Evolutionary conservation across 2,329 filamentous ascomycete species (phyloP).

Genomic region (Colletotrichum eleusines): DNA sequence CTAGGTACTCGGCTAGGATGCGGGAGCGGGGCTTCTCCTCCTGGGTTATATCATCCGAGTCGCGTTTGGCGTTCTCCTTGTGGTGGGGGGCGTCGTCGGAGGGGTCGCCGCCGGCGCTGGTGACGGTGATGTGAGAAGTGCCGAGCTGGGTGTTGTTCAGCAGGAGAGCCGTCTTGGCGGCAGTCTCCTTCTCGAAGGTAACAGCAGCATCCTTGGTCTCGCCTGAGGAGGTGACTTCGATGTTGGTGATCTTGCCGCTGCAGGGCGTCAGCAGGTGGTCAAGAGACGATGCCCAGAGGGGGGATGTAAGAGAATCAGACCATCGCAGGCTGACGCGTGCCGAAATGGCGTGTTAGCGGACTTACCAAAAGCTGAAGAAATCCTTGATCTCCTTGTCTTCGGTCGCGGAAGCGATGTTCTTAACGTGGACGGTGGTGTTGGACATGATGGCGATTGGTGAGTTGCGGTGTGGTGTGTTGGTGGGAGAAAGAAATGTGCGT

Average conservation of each 20-base stretch:
- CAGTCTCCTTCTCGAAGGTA: slow-evolving; percentile 95
- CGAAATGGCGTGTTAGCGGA: slow-evolving; percentile 21
- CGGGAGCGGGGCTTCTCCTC: slow-evolving; percentile 97
- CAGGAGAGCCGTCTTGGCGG: slow-evolving; percentile 95
- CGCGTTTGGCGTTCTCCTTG: slow-evolving; percentile 67
- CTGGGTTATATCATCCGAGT: slow-evolving; percentile 81
- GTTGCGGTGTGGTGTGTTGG: slow-evolving; percentile 25
- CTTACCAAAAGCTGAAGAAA: slow-evolving; percentile 97
- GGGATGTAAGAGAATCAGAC: not conserved
- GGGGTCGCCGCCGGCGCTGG: slow-evolving; percentile 74
- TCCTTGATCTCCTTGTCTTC: slow-evolving; percentile 92
- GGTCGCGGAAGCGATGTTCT: slow-evolving; percentile 86
- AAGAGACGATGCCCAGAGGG: not conserved
- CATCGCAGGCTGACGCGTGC: not conserved
- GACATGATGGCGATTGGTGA: slow-evolving; percentile 60
- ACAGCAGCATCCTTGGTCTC: slow-evolving; percentile 88
- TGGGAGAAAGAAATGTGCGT: slow-evolving; percentile 8
- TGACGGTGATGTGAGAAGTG: slow-evolving; percentile 82
- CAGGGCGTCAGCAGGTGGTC: slow-evolving; percentile 30
- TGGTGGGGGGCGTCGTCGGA: slow-evolving; percentile 69
- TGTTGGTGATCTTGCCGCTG: slow-evolving; percentile 90
- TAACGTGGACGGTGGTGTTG: slow-evolving; percentile 81
- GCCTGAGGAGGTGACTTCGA: slow-evolving; percentile 79
- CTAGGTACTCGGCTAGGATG: slow-evolving; percentile 96
- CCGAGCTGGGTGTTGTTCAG: slow-evolving; percentile 97